Base-by-base conservation (phyloP, 805 yeast species). In the Saturnispora besseyi region DNA sequence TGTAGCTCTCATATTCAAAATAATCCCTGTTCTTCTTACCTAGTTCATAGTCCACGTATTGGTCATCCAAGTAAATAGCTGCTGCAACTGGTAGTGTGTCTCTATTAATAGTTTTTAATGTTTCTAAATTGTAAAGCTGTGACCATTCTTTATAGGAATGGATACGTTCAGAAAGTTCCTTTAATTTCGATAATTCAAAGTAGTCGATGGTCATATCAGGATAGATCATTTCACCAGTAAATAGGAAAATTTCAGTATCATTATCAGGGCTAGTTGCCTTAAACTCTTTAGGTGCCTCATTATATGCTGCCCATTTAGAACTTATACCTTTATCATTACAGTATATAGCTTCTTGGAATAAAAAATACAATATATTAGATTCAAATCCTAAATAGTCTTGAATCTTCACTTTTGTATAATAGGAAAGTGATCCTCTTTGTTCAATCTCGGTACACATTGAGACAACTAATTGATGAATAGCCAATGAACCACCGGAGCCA, bases 341-440 rank as follows among this genome's bases (percentile, higher is more conserved):
- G 59, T 79, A 79, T 13, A 79, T 78, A 5, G 81, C 78, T 54
- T 79, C 84, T 58, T 78, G 82, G 54, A 78, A 72, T 38, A 80
- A 64, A 3, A 79, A 78, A 56, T 79, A 79, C 15, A 79, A 56
- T 30, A 75, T 62, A 53, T 79, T 79, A 4, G 82, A 73, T 51
- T 78, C 83, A 57, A 77, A 79, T 1, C 72, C 63, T 8, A 65
- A 59, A 24, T 49, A 55, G 42, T 59, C 59, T 52, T 73, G 70
- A 11, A 77, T 52, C 2, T 53, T 41, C 24, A 47, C 53, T 50
- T 76, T 63, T 1, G 72, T 64, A 15, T 53, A 58, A 52, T 71
- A 72, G 3, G 77, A 63, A 4, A 77, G 71, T 24, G 56, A 50
- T 1, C 71, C 75, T 24, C 60, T 56, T 3, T 54, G 53, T 1